Evolutionary conservation across 179 eudicot species (phyloP), one percentile per base, ranked within the genome.

Genomic region (Spergularia azorica): DNA sequence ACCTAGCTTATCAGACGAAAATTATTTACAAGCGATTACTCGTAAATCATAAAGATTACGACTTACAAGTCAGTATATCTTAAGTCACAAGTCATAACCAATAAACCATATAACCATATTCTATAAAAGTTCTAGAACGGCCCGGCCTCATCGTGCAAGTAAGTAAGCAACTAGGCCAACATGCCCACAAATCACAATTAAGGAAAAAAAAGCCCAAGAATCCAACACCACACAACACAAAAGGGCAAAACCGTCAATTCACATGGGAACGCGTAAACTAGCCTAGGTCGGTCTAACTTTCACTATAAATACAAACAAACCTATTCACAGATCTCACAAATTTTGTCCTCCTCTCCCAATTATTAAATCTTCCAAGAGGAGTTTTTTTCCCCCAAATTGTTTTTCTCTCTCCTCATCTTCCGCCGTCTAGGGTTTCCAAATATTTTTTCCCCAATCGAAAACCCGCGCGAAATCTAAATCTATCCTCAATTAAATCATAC

Each of bases 361-460:
- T 61, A 26, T 26, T 2, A 26, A 26, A 26, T 26, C 2, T 61
- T 61, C 5, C 1, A 20, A 63, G n/a, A 63, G n/a, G 6, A 64
- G 4, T 9, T 54, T 59, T 20, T n/a, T 26, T 26, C 32, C 62
- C 65, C 64, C 9, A 63, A 61, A 65, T n/a, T 36, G 15, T 21
- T 14, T 70, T 58, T 63, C 69, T 63, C 77, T 70, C 57, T 36
- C 52, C 38, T 51, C 21, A 38, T 58, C 41, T 9, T 15, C 58
- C 39, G 26, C 38, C 64, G 61, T 78, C 76, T 80, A 80, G 83
- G 80, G 76, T 79, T 83, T 76, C 82, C 74, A 65, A 63, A 0
- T 57, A 61, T 54, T 10, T 38, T 67, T 48, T 38, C 8, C 69
- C 32, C 32, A 65, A 65, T 16, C 52, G 69, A 65, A 14, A 15